Evolutionary conservation across 257 asterid genomes (phyloP), one percentile per base, ranked within the genome.

Genomic region (Ligustrum vulgare): DNA sequence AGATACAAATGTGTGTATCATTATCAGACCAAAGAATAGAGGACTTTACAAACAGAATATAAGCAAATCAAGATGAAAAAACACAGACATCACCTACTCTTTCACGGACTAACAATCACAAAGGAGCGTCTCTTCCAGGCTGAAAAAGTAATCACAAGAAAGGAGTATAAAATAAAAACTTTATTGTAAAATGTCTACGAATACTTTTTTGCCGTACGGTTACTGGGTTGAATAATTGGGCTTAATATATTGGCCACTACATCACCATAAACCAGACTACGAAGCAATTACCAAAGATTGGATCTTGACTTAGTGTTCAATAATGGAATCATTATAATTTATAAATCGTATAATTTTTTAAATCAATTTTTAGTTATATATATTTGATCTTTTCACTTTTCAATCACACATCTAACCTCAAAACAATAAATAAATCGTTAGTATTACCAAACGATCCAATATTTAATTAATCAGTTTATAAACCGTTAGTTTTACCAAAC

Each of bases 21-120:
- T 69, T 49, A 77, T 72, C 80, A 63, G 62, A 77, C 79, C 81
- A 86, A 28, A 67, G 72, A 67, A 69, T 18, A 73, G 76, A 63
- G 47, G 56, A 78, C 31, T 49, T 69, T 67, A 68, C 43, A 51
- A 67, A 72, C 72, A 77, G 68, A 43, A 74, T 11, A 71, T 75
- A 23, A 83, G 84, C 74, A 82, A 83, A 86, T 80, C 87, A 75
- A 82, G 47, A 72, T 67, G 62, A 56, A 20, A 79, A 58, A 15
- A 43, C 7, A 66, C 9, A 63, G 12, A 23, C 49, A 72, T 45
- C 72, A 64, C 71, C 66, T 1, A 54, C 63, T 6, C 63, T 18
- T 54, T 54, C 63, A n/a, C 63, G 63, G 0, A 54, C 28, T 54
- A 54, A 54, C 28, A 54, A 54, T 54, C 63, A 54, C 63, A 54